Base-by-base conservation (phyloP, 257 asterid genomes). In the Nicotiana sylvestris region DNA sequence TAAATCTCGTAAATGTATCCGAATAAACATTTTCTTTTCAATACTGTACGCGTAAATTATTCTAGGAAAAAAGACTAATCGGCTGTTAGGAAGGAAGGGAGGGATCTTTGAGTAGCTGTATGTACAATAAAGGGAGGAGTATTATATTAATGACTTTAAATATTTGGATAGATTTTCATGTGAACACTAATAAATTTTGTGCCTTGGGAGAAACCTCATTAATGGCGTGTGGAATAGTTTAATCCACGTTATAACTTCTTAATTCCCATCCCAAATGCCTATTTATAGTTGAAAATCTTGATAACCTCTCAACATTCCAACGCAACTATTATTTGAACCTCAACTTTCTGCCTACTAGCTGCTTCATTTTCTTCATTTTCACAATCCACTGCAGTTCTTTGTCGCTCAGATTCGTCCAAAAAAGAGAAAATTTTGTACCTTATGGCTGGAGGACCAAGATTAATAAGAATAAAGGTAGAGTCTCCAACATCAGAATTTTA, bases 401-500 rank as follows among this genome's bases (percentile, higher is more conserved):
- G 35, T 32, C 3, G 35, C 35, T 32, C 35, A 0, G 35, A 32
- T 32, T 32, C 35, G 35, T 32, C 0, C 21, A 33, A 33, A 33
- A 33, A 33, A 33, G 37, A 33, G 37, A 33, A 33, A 33, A 33
- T 37, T 37, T 5, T 5, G 43, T 37, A 37, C 1, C 43, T 37
- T 6, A 37, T 37, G 43, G 43, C 43, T 5, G 43, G 43, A 37
- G 67, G 57, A 78, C 6, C 13, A n/a, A 84, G 64, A 11, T 21
- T 21, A 21, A 87, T 88, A 2, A 88, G 29, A 68, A 81, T 90
- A 33, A 87, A 74, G 66, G 62, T 90, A 17, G 86, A 85, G 78
- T 85, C 90, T 7, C 32, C 66, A 43, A 88, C 91, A 6, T 82
- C 91, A 10, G 88, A 86, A 17, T 77, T 87, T 5, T 29, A 84